These are phyloP conservation scores for Lactarius pseudohatsudake DNA, from an alignment of 768 basidiomycete genomes.

Conservation along the genomic window DNA sequence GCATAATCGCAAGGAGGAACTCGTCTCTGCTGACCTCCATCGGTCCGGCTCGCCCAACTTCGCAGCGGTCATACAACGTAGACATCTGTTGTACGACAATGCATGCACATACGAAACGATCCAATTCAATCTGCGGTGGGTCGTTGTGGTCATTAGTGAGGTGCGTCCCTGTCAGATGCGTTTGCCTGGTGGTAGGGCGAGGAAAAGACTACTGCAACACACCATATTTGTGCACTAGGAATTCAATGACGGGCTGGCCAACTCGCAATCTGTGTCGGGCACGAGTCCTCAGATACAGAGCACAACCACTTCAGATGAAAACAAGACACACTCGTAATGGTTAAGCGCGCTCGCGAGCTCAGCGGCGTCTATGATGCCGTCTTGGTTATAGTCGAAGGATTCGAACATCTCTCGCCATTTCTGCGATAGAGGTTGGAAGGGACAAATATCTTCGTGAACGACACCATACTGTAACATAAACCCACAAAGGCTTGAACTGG, in stretches of 20 bases:
- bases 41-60: background rate
- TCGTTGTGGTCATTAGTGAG: background rate
- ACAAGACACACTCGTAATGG: background rate
- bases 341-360: constrained; percentile 4
- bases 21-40: constrained; percentile 9
- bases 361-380: constrained; percentile 11
- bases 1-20: constrained; percentile 4
- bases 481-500: constrained; percentile 13
- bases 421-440: background rate
- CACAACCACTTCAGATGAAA: background rate
- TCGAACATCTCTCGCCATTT: constrained; percentile 18
- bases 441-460: too few species aligned
- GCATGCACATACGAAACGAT: constrained; percentile 19
- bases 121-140: constrained; percentile 7
- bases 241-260: background rate
- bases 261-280: background rate
- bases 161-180: background rate
- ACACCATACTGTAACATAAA: constrained; percentile 8
- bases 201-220: background rate
- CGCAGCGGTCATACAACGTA: constrained; percentile 9
- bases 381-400: constrained; percentile 5
- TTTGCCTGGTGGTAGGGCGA: background rate
- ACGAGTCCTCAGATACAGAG: background rate
- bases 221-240: constrained; percentile 14
- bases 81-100: constrained; percentile 13